Evolutionary conservation across 768 basidiomycete species (phyloP).

Genomic region (Dentipellis sp.): DNA sequence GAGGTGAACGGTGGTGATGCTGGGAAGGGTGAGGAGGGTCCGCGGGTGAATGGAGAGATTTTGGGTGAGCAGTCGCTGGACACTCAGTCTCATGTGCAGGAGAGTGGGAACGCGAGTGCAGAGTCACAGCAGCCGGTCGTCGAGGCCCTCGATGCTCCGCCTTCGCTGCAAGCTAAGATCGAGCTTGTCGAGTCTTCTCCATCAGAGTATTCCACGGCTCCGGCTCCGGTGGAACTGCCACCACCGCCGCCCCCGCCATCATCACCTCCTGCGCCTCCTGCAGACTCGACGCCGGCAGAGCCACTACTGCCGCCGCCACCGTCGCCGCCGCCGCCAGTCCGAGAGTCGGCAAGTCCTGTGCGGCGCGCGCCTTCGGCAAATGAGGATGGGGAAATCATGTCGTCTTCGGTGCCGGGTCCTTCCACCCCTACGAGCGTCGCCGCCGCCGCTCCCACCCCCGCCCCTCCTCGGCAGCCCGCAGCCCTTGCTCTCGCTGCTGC

Average conservation of each 20-base stretch:
- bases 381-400: slow-evolving; percentile 13
- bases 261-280: neutral
- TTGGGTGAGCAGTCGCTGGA: neutral
- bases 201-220: no score
- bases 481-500: neutral
- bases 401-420: neutral
- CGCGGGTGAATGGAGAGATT: neutral
- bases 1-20: neutral
- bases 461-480: slow-evolving; percentile 12
- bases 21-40: neutral
- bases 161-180: no score
- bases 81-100: no score
- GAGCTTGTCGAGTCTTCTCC: no score
- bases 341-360: no score
- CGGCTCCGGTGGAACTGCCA: no score
- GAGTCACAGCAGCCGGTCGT: no score
- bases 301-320: neutral
- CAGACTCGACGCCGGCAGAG: neutral
- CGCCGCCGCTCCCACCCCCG: slow-evolving; percentile 1
- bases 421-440: neutral
- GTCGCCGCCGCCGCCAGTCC: no score
- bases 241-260: neutral
- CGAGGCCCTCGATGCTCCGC: no score
- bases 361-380: no score
- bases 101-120: no score